These are phyloP conservation scores for Stagonosporopsis cucurbitacearum DNA, from an alignment of 2,329 filamentous ascomycete species.

Conservation along the genomic window DNA sequence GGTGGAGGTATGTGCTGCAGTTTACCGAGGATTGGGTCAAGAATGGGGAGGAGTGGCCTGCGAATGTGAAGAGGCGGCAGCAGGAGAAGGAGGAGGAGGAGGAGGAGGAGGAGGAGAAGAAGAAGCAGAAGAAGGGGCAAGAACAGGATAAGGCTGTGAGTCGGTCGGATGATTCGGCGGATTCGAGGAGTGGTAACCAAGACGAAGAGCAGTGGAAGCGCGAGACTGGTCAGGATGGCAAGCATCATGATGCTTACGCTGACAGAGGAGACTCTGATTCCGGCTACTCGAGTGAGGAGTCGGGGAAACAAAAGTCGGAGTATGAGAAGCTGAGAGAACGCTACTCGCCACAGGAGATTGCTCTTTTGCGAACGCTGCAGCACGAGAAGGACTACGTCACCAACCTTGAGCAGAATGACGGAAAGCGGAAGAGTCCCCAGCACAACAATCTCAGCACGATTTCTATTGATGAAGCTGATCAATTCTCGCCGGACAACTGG, in stretches of 20 bases:
- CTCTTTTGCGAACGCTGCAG: slow-evolving; percentile 45
- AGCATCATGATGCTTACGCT: slow-evolving; percentile 49
- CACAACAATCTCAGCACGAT: slow-evolving; percentile 40
- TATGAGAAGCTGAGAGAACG: slow-evolving; percentile 45
- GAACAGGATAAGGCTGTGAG: slow-evolving; percentile 28
- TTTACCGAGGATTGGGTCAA: slow-evolving; percentile 59
- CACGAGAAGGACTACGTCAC: slow-evolving; percentile 55
- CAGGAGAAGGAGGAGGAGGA: slow-evolving; percentile 22
- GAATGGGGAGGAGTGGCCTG: slow-evolving; percentile 57
- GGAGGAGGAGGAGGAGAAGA: too few species aligned
- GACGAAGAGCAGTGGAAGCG: slow-evolving; percentile 38
- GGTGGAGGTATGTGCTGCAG: slow-evolving; percentile 60
- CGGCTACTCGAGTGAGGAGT: slow-evolving; percentile 28
- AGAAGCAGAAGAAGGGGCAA: slow-evolving; percentile 32
- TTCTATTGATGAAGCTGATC: slow-evolving; percentile 58
- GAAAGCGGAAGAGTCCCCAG: slow-evolving; percentile 49
- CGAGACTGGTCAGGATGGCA: slow-evolving; percentile 37
- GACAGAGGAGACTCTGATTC: slow-evolving; percentile 20
- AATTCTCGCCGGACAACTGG: slow-evolving; percentile 62
- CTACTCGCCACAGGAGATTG: slow-evolving; percentile 53
- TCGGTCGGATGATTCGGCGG: slow-evolving; percentile 15
- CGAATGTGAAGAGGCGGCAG: slow-evolving; percentile 52
- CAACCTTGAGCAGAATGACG: slow-evolving; percentile 53
- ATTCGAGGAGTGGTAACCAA: slow-evolving; percentile 14
- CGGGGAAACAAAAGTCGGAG: slow-evolving; percentile 22